These are phyloP conservation scores for Backusella australiensis DNA, from an alignment of 192 early-diverging fungal species.

Conservation along the genomic window DNA sequence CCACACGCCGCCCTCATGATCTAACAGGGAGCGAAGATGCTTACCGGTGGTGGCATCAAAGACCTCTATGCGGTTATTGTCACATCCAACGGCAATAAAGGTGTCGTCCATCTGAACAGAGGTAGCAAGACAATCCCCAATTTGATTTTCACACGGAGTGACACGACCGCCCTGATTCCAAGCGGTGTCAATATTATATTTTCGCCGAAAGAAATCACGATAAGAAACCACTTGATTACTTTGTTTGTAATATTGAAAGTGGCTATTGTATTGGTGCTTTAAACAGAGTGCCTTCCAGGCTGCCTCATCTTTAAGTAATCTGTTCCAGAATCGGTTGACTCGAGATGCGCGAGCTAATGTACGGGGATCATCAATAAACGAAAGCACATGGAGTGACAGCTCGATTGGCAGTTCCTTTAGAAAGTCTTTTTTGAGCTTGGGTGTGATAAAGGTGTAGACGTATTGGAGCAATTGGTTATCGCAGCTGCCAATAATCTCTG, in stretches of 20 bases:
- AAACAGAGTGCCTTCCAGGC: slow-evolving; percentile 41
- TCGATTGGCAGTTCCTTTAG: slow-evolving; percentile 72
- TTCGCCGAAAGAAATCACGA: slow-evolving; percentile 49
- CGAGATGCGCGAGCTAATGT: slow-evolving; percentile 72
- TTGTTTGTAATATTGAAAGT: neutral
- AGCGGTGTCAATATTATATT: slow-evolving; percentile 52
- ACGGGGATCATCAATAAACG: slow-evolving; percentile 77
- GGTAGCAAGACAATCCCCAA: slow-evolving; percentile 75
- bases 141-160: slow-evolving; percentile 51
- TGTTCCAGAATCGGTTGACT: slow-evolving; percentile 62
- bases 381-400: slow-evolving; percentile 77
- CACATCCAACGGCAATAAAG: slow-evolving; percentile 92
- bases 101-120: slow-evolving; percentile 95
- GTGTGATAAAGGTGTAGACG: slow-evolving; percentile 49
- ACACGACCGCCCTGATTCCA: slow-evolving; percentile 48
- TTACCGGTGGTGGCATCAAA: slow-evolving; percentile 81
- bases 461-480: slow-evolving; percentile 46
- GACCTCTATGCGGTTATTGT: slow-evolving; percentile 91
- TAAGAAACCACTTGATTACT: slow-evolving; percentile 35
- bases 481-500: slow-evolving; percentile 46
- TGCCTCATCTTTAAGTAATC: slow-evolving; percentile 47
- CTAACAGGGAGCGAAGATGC: slow-evolving; percentile 68
- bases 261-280: slow-evolving; percentile 30
- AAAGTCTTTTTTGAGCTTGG: slow-evolving; percentile 87
- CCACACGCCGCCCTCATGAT: slow-evolving; percentile 97